Conservation (phyloP, 2,329 filamentous ascomycete genomes). For the Pestalotiopsis sp. region DNA sequence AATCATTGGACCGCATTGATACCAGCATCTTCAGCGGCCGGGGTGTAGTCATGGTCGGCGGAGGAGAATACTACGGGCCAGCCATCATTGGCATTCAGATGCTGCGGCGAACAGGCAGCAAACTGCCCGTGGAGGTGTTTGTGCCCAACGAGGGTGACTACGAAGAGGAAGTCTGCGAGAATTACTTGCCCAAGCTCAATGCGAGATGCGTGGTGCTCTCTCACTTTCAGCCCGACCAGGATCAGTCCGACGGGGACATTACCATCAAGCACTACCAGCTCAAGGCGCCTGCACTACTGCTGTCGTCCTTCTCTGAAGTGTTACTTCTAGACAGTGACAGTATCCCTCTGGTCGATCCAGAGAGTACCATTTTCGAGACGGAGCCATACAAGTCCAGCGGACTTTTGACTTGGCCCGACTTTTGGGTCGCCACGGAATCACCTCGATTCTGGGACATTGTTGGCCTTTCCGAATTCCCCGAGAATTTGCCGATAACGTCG, state of each 20-base stretch:
- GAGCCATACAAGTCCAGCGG: constrained; percentile 43
- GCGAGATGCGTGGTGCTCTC: constrained; percentile 44
- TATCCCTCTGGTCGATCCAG: constrained; percentile 30
- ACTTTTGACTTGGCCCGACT: constrained; percentile 51
- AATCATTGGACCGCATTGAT: not conserved
- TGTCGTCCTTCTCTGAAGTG: constrained; percentile 45
- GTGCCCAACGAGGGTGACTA: constrained; percentile 38
- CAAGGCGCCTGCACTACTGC: constrained; percentile 50
- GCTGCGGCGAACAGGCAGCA: constrained; percentile 40
- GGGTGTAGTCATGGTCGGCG: constrained; percentile 17
- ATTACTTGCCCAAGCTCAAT: constrained; percentile 37
- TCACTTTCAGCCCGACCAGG: constrained; percentile 37
- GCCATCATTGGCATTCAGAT: constrained; percentile 43
- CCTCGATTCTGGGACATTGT: constrained; percentile 41
- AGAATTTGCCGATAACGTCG: constrained; percentile 34
- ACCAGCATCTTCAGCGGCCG: constrained; percentile 12
- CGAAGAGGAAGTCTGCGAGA: constrained; percentile 39
- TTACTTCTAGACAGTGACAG: constrained; percentile 21
- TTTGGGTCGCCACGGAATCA: constrained; percentile 43
- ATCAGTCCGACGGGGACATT: constrained; percentile 25
- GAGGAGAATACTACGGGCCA: constrained; percentile 35
- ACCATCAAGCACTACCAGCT: constrained; percentile 47
- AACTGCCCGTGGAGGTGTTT: constrained; percentile 44
- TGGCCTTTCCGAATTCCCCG: constrained; percentile 29
- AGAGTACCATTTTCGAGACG: constrained; percentile 38